Evolutionary conservation across 1,284 basidiomycete genomes (phyloP), one percentile per base, ranked within the genome.

Genomic region (Erythrobasidium hasegawianum): DNA sequence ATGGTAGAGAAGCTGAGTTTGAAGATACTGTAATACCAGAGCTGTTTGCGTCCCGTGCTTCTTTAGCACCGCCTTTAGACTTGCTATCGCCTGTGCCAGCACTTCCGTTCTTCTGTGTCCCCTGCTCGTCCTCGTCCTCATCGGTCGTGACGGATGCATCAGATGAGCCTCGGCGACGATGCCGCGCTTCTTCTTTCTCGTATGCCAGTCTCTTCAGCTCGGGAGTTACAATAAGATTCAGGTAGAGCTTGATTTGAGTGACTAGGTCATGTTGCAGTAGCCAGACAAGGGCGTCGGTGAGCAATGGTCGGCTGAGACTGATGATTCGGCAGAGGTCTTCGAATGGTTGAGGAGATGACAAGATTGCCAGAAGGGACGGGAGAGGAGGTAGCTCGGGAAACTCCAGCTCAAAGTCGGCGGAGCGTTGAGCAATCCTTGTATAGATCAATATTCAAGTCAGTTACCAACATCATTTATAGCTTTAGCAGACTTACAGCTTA

Each of bases 221-320:
- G 1, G 83, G 81, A 0, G 88, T 86, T 0, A 88, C 91, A 20
- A 94, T 82, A 39, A 97, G 82, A 41, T 94, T 86, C 58, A 95
- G 85, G 45, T 88, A 85, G 8, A 93, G 84, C 75, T 94, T 93
- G 50, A 94, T 81, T 38, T 90, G 89, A 62, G 89, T 83, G 22
- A 97, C 81, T 67, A 97, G 82, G 71, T 90, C 89, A 57, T 86
- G 85, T 70, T 89, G 87, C 41, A 98, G 82, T 80, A 97, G 84
- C 93, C 94, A 98, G 50, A 88, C 79, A n/a, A 97, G 84, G 40
- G 93, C 87, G 45, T 89, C 85, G 24, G 81, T 80, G 57, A 83
- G 81, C 16, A 89, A 86, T 8, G 43, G 22, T 47, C 43, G 43
- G 43, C n/a, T 18, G n/a, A 47, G 7, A n/a, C n/a, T 18, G n/a